phyloP scores from a whole-genome alignment of 2,329 filamentous ascomycete genomes.

The Camillea tinctor region DNA sequence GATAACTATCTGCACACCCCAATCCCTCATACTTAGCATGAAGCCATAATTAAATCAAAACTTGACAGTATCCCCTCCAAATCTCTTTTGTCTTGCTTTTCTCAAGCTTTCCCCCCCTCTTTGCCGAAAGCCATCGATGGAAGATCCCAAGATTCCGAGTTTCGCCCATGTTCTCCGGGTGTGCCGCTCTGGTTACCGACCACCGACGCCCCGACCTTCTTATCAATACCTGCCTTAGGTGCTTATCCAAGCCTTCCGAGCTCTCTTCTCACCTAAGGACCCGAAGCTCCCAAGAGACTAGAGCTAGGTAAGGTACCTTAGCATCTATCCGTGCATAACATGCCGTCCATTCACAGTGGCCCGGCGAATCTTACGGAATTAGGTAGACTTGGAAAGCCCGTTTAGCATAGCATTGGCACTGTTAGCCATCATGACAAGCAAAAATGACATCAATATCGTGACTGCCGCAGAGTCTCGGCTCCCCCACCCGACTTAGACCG shows the following conservation, averaged over 20 bases:
- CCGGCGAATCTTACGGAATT: background rate
- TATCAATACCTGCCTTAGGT: background rate
- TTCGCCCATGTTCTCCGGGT: constrained; percentile 24
- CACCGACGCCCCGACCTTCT: constrained; percentile 7
- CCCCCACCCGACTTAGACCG: constrained; percentile 10
- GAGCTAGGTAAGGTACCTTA: too few species aligned
- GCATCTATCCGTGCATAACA: too few species aligned
- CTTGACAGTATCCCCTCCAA: too few species aligned
- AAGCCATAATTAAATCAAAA: too few species aligned
- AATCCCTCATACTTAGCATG: too few species aligned
- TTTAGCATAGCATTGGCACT: background rate
- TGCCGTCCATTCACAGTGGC: background rate
- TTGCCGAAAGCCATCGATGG: constrained; percentile 3
- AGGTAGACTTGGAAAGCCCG: background rate
- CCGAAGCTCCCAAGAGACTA: background rate
- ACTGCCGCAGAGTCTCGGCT: constrained; percentile 10
- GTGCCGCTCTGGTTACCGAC: constrained; percentile 15
- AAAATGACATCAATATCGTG: constrained; percentile 13
- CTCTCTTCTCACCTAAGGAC: background rate
- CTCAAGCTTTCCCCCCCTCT: background rate
- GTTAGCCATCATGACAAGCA: background rate
- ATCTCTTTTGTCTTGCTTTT: too few species aligned
- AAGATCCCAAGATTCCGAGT: constrained; percentile 32
- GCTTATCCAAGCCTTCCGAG: background rate
- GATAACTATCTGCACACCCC: too few species aligned